Base-by-base conservation (phyloP, 805 yeast genomes). In the Lipomyces sp. region DNA sequence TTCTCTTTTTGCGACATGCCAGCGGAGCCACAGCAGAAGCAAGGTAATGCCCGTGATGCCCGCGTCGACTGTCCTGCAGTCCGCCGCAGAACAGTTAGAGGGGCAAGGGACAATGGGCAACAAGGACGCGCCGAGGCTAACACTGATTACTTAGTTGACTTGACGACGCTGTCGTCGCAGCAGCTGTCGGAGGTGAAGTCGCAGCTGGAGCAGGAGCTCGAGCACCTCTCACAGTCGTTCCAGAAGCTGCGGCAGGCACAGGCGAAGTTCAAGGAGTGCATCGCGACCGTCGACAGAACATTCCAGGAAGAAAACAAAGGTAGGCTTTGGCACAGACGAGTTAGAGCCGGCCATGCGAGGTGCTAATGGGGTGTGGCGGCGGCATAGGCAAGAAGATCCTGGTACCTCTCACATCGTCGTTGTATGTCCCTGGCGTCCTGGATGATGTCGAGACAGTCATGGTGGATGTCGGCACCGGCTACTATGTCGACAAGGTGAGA, bases 381-480 rank as follows among this genome's bases (percentile, higher is more conserved):
- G n/a, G 18, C 2, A 6, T 22, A 34, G 70, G 75, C 1, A 70
- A 76, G 40, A 77, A 79, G 31, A 66, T 91, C 19, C 72, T 93
- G 56, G 87, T 93, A 1, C 98, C 98, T 4, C 74, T 95, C 54
- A 87, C 98, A 0, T 76, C 89, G 18, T 87, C 96, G 0, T 71
- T 93, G 36, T 93, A 93, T 60, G 84, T 93, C 24, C 95, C 96
- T 3, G 98, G 98, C 1, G 78, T 73, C 47, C 76, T 86, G 45
- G 73, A 75, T 39, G 80, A 84, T 51, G 76, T 76, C 45, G 77
- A 82, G 53, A 81, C 77, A 51, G 93, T 84, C 62, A 73, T 93
- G 65, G 96, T 93, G 8, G 98, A 93, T 65, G 83, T 93, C 23
- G 98, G 98, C 32, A 93, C 98, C 0, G 98, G 98, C 2, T 93